A percentile compares a stretch with the other conserved stretches of the same genome.
phyloP scores from a whole-genome alignment of 2,329 filamentous ascomycete genomes.

The Verticillium nubilum region DNA sequence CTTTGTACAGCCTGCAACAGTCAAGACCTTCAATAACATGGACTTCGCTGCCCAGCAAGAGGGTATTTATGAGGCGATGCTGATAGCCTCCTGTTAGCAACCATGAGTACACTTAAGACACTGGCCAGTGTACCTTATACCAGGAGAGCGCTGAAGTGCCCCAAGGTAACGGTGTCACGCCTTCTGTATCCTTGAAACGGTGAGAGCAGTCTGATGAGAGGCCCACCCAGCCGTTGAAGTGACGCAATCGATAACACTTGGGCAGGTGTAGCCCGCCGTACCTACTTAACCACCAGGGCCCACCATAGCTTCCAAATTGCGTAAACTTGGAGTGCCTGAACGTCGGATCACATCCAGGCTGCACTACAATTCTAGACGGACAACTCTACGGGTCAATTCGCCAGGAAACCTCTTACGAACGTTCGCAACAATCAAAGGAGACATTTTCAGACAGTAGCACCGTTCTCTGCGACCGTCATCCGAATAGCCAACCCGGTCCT shows the following conservation, averaged over 20 bases:
- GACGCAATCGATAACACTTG: background rate
- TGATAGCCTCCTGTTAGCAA: too few species aligned
- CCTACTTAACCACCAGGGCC: background rate
- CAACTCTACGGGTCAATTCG: background rate
- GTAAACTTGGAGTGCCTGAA: constrained; percentile 1
- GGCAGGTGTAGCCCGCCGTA: background rate
- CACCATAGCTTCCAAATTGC: constrained; percentile 7
- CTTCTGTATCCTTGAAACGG: too few species aligned
- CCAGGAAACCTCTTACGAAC: background rate
- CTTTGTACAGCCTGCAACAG: too few species aligned
- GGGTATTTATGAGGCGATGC: too few species aligned
- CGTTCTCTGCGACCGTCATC: background rate
- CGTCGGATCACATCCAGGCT: background rate
- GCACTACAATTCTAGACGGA: background rate
- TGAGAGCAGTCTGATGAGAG: too few species aligned
- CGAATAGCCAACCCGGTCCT: background rate
- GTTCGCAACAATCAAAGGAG: background rate
- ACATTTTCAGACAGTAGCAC: background rate
- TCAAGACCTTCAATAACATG: too few species aligned
- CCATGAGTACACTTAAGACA: too few species aligned
- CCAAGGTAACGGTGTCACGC: too few species aligned
- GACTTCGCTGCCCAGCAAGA: too few species aligned
- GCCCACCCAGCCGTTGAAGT: background rate
- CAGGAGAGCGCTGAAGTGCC: too few species aligned
- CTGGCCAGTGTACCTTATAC: too few species aligned